A percentile compares a stretch with the other conserved stretches of the same genome.
These are phyloP conservation scores for Crepidotus variabilis DNA, from an alignment of 768 basidiomycete species.

Conservation along the genomic window DNA sequence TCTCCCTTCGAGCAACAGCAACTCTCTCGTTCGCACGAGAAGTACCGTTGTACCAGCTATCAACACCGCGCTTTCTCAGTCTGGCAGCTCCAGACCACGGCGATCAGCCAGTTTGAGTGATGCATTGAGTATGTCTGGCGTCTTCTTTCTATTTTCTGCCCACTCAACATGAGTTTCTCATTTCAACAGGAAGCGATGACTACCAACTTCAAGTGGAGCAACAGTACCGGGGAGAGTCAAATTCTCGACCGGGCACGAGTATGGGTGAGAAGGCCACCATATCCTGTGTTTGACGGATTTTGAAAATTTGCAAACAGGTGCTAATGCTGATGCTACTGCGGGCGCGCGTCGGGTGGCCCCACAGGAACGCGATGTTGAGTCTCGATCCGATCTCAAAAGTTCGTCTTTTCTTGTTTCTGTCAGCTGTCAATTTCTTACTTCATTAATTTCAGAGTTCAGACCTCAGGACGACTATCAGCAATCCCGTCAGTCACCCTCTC, in stretches of 20 bases:
- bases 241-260: constrained; percentile 33
- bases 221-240: constrained; percentile 24
- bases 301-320: constrained; percentile 11
- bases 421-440: constrained; percentile 3
- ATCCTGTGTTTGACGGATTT: background rate
- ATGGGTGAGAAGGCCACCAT: constrained; percentile 19
- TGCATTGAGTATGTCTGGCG: constrained; percentile 37
- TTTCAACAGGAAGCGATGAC: constrained; percentile 29
- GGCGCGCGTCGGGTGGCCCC: constrained; percentile 33
- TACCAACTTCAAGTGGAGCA: constrained; percentile 37
- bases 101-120: constrained; percentile 80
- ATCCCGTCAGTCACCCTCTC: constrained; percentile 52
- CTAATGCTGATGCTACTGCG: constrained; percentile 24
- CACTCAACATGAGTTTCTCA: constrained; percentile 8
- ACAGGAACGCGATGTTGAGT: constrained; percentile 40
- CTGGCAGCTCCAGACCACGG: constrained; percentile 52
- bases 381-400: constrained; percentile 42
- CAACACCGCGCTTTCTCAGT: constrained; percentile 29
- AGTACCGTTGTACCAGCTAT: constrained; percentile 13
- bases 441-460: constrained; percentile 28
- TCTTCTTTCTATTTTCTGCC: constrained; percentile 1
- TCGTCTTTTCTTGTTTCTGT: constrained; percentile 12
- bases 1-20: constrained; percentile 18
- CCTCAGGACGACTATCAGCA: constrained; percentile 28
- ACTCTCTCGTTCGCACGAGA: constrained; percentile 14